Evolutionary conservation across 2,329 filamentous ascomycete genomes (phyloP), one percentile per base, ranked within the genome.

Genomic region (Alternaria longipes): DNA sequence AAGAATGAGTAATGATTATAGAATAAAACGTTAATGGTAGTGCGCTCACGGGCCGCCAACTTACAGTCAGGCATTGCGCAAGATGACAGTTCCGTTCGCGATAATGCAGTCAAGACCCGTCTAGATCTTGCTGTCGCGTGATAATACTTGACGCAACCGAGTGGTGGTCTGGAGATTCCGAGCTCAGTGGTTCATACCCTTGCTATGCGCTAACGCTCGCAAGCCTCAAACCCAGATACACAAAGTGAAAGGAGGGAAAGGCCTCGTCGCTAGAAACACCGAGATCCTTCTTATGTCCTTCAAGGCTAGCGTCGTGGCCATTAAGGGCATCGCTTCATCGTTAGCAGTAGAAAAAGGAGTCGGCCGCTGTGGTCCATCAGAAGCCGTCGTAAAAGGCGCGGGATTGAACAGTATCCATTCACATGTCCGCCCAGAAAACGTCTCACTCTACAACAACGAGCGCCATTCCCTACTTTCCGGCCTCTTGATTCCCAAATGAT

Each of bases 401-500:
- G 34, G 14, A 30, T 30, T 14, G 14, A 32, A 50, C 14, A 24
- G 46, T 50, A 36, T 36, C 11, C 46, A 5, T 50, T 34, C 20
- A 22, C 46, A 30, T 36, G 22, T 26, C 12, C 20, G 26, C 38
- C 24, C 24, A 26, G 24, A 26, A 7, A 42, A 8, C 18, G 18
- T 9, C n/a, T 20, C n/a, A 30, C 47, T 20, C 51, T 78, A 76
- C 41, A 83, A 59, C 70, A 83, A 69, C 45, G 79, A 75, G 63
- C 67, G 76, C 74, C 79, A 80, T 2, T 74, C 79, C 47, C 68
- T 78, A 8, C 72, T 70, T 38, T 62, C 47, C 5, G 74, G 74
- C 41, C 73, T 75, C 40, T 87, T 82, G 58, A 89, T 65, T 1
- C 81, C 84, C 59, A 89, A 65, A 71, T 85, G 83, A 57, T 85